Base-by-base conservation (phyloP, 805 yeast species). In the Wickerhamomyces sydowiorum region DNA sequence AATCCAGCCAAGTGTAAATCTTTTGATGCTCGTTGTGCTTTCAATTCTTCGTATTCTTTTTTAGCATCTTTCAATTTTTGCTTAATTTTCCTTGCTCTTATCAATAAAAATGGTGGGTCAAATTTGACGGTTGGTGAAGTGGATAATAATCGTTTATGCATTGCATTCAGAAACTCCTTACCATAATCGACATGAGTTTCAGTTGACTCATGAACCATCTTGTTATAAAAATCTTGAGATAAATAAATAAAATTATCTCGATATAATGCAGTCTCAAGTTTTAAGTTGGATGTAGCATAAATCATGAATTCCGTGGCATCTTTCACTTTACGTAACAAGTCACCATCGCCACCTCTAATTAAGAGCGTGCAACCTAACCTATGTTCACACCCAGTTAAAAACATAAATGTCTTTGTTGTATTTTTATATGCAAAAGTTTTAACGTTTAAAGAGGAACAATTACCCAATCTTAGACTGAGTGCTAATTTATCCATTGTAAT, bases 401-500 rank as follows among this genome's bases (percentile, higher is more conserved):
- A 85, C n/a, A 88, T 72, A 54, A 82, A 86, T 0, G 95, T 79
- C 56, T 88, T 85, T 14, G 79, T 68, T 1, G 68, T 44, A 43
- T 77, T 71, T 5, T 76, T 73, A 55, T 69, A 75, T 3, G 79
- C 67, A 56, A 68, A 91, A 3, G 84, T 75, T 48, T 77, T 76
- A 10, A 86, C 86, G 47, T 83, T 87, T 57, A 93, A 83, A 7
- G 62, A 60, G 3, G 71, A 76, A 62, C 98, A 91, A 7, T 68
- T 66, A 0, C 99, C 99, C 39, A 93, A 66, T 42, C 73, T 78
- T 3, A 87, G 79, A 32, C 69, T 72, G 50, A 80, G 73, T 12
- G 93, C 86, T 13, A 93, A 66, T 54, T 84, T 86, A 55, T 93
- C 96, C 40, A 89, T 83, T 0, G 97, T 83, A 18, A 82, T 79